Evolutionary conservation across 164 flowering plant genomes (phyloP).

Genomic region (Berberis thunbergii): DNA sequence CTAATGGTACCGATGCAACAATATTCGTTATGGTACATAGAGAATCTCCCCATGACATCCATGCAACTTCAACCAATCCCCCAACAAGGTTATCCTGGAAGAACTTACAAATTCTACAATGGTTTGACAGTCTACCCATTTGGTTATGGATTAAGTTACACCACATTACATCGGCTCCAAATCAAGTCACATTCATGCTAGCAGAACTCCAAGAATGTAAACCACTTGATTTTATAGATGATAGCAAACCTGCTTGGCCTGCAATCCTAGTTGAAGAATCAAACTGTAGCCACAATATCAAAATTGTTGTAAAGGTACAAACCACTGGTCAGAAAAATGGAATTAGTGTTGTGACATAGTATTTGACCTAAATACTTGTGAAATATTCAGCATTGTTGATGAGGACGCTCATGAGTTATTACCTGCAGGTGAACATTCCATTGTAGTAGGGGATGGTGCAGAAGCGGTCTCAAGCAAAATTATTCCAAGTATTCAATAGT

Average conservation of each 20-base stretch:
- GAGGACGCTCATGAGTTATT: background rate
- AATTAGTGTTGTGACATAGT: background rate
- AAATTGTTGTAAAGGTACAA: background rate
- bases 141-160: slow-evolving; percentile 71
- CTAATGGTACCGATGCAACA: slow-evolving; percentile 35
- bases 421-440: background rate
- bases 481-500: too few relatives aligned
- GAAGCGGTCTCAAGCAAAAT: too few relatives aligned
- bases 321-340: background rate
- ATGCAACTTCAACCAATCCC: slow-evolving; percentile 57
- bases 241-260: background rate
- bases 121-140: slow-evolving; percentile 35
- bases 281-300: background rate
- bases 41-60: slow-evolving; percentile 54
- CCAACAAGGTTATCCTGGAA: slow-evolving; percentile 38
- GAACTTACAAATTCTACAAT: slow-evolving; percentile 61
- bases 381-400: slow-evolving; percentile 1
- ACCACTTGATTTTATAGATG: background rate
- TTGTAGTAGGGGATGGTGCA: background rate
- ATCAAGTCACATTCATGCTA: background rate
- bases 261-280: slow-evolving; percentile 1
- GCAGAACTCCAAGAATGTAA: background rate
- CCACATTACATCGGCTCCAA: slow-evolving; percentile 30
- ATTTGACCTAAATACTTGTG: slow-evolving; percentile 5
- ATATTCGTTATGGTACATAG: slow-evolving; percentile 48